Percentiles rank a stretch among this genome's conserved stretches.
These are phyloP conservation scores for Cudoniella acicularis DNA, from an alignment of 495 filamentous ascomycete species.

Conservation along the genomic window DNA sequence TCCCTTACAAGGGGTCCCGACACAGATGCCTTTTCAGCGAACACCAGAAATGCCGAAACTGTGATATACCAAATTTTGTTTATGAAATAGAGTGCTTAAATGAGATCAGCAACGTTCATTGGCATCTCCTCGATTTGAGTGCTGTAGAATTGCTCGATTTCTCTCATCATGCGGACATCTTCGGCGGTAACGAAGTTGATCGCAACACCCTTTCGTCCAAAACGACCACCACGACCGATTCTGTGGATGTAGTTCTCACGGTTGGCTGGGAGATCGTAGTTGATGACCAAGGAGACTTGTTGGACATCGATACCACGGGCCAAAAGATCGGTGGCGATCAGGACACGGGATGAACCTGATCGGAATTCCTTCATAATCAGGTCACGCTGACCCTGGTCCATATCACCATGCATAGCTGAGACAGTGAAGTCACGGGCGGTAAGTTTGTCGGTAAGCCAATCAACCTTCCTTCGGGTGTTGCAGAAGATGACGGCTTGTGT, in stretches of 20 bases:
- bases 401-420: conserved; percentile 98
- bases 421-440: conserved; percentile 97
- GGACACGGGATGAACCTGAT: conserved; percentile 92
- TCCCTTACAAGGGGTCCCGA: conserved; percentile 18
- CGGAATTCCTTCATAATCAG: conserved; percentile 99
- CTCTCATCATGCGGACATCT: conserved; percentile 98
- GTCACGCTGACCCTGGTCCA: conserved; percentile 96
- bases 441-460: conserved; percentile 99
- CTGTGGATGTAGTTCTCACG: conserved; percentile 99
- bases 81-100: conserved; percentile 31
- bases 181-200: conserved; percentile 99
- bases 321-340: conserved; percentile 95
- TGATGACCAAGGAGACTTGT: conserved; percentile 98
- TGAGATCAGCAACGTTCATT: conserved; percentile 76
- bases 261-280: conserved; percentile 98
- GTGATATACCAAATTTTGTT: conserved; percentile 28
- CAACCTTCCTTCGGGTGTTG: conserved; percentile 99
- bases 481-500: conserved; percentile 99
- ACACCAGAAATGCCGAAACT: conserved; percentile 15
- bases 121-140: conserved; percentile 86
- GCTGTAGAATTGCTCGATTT: conserved; percentile 84
- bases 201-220: conserved; percentile 98
- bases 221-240: conserved; percentile 97
- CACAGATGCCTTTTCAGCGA: conserved; percentile 15
- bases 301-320: conserved; percentile 99